Conservation (phyloP, 768 basidiomycete genomes). For the Mycena galopus region DNA sequence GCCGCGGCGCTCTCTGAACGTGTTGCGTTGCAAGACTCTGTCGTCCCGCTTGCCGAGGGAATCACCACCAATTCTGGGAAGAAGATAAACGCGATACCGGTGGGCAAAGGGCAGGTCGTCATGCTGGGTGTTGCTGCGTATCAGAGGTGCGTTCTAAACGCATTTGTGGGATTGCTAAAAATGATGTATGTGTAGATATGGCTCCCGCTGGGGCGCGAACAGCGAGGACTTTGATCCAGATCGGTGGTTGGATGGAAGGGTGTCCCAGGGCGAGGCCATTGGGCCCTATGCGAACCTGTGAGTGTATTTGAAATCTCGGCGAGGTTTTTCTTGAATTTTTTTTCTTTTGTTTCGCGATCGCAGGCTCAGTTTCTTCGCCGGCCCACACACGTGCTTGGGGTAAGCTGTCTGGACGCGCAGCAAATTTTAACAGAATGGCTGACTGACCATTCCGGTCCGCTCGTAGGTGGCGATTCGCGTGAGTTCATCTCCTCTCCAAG, state of each 20-base stretch:
- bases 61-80: conserved; percentile 48
- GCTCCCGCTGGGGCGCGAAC: conserved; percentile 51
- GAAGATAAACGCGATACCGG: conserved; percentile 43
- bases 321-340: background rate
- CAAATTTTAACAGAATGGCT: background rate
- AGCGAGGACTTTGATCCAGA: conserved; percentile 50
- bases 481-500: conserved; percentile 11
- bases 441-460: background rate
- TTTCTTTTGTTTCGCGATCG: background rate
- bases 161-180: background rate
- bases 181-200: conserved; percentile 12
- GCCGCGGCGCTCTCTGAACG: conserved; percentile 50
- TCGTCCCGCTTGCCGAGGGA: conserved; percentile 55
- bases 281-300: conserved; percentile 46
- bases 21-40: conserved; percentile 52
- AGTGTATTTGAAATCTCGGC: conserved; percentile 22
- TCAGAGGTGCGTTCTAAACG: conserved; percentile 44
- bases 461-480: conserved; percentile 31
- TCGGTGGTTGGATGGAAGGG: conserved; percentile 46
- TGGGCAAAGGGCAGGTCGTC: conserved; percentile 50
- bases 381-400: conserved; percentile 27
- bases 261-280: conserved; percentile 39
- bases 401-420: conserved; percentile 7
- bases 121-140: conserved; percentile 50
- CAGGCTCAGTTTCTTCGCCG: conserved; percentile 27